A percentile compares a stretch with the other conserved stretches of the same genome.
Conservation (phyloP, 306 rosid genomes). For the Citrullus amarus region DNA sequence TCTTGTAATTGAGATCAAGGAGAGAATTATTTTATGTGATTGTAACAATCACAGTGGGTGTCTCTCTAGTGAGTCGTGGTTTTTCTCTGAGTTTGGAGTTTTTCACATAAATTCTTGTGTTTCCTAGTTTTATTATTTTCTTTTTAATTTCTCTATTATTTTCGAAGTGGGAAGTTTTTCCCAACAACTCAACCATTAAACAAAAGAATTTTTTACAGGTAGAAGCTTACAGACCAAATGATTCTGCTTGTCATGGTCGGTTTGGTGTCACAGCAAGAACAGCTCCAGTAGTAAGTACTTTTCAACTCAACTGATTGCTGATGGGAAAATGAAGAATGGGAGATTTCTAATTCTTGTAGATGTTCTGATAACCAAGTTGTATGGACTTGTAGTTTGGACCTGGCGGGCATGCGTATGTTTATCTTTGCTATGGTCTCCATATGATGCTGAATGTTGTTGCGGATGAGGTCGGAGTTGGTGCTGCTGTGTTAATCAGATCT, state of each 20-base stretch:
- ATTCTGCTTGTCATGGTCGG: constrained; percentile 80
- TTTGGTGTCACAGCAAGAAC: constrained; percentile 89
- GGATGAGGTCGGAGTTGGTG: constrained; percentile 78
- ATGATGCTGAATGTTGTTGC: constrained; percentile 74
- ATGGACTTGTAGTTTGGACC: constrained; percentile 53
- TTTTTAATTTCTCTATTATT: too few relatives aligned
- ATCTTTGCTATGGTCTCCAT: constrained; percentile 81
- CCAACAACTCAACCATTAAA: neutral
- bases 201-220: constrained; percentile 28
- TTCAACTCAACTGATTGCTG: neutral
- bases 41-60: too few relatives aligned
- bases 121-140: too few relatives aligned
- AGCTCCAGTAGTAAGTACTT: constrained; percentile 65
- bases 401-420: constrained; percentile 85
- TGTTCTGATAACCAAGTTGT: neutral
- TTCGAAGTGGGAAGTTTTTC: too few relatives aligned
- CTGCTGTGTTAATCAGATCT: constrained; percentile 81
- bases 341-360: neutral
- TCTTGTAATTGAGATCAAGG: too few relatives aligned
- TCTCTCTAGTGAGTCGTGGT: too few relatives aligned
- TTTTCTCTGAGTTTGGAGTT: too few relatives aligned
- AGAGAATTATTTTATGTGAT: too few relatives aligned
- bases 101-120: too few relatives aligned
- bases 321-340: neutral
- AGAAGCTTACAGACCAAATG: constrained; percentile 83